Evolutionary conservation across 202 grass and related monocot species (phyloP).

Genomic region (Setaria italica): DNA sequence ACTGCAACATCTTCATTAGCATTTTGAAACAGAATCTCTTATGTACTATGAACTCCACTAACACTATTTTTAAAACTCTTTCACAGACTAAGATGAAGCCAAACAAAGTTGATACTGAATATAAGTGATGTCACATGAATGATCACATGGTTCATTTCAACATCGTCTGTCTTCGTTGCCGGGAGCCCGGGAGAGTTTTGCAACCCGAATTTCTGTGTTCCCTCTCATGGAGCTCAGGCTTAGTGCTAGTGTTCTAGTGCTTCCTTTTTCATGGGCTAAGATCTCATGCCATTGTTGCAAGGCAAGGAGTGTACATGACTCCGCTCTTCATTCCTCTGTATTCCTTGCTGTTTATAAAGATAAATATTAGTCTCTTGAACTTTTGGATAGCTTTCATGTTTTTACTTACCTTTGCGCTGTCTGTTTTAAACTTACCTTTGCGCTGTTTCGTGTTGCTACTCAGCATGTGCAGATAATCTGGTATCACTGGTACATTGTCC

Average conservation of each 20-base stretch:
- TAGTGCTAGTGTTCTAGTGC: background rate
- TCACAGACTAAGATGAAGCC: conserved; percentile 23
- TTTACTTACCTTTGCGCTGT: too few species aligned
- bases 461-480: background rate
- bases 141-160: background rate
- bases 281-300: background rate
- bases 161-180: background rate
- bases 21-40: conserved; percentile 32
- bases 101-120: background rate
- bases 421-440: too few species aligned
- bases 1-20: background rate
- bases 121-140: background rate
- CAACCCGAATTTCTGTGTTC: background rate
- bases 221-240: background rate
- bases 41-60: background rate
- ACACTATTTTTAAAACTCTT: background rate
- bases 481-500: background rate
- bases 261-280: conserved; percentile 22
- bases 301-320: background rate
- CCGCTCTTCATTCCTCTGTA: background rate
- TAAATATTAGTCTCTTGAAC: background rate
- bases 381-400: background rate
- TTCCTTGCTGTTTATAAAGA: background rate
- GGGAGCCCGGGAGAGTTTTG: background rate
- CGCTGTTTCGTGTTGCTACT: background rate